These are phyloP conservation scores for Fusarium anthophilum DNA, from an alignment of 2,329 filamentous ascomycete species.

Conservation along the genomic window DNA sequence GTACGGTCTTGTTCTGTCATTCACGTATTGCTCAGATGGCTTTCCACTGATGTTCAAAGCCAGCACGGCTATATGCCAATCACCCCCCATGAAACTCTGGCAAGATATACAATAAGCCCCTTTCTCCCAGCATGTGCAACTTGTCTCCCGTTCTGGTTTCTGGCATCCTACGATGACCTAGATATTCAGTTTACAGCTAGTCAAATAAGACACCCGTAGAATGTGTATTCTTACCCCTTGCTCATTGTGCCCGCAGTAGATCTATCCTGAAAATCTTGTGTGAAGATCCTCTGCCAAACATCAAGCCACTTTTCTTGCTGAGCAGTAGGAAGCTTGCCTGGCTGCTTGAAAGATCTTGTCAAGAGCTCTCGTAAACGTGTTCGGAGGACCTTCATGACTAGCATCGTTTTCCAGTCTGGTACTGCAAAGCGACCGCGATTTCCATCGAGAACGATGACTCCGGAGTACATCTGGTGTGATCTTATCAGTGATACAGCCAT, in stretches of 20 bases:
- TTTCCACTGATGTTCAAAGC: not conserved
- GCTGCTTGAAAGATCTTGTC: slow-evolving; percentile 73
- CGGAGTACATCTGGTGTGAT: slow-evolving; percentile 75
- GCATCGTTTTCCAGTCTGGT: slow-evolving; percentile 88
- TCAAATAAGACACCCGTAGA: not conserved
- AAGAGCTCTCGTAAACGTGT: slow-evolving; percentile 79
- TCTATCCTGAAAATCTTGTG: slow-evolving; percentile 57
- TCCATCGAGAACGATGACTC: slow-evolving; percentile 86
- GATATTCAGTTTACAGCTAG: not conserved
- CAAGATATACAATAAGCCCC: not conserved
- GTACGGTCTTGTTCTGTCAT: not conserved
- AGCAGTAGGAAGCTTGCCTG: slow-evolving; percentile 68
- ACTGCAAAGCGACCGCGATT: slow-evolving; percentile 87
- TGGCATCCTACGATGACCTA: not conserved
- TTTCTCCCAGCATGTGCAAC: not conserved
- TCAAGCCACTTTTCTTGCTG: slow-evolving; percentile 80
- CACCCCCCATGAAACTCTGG: not conserved
- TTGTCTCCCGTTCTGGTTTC: not conserved
- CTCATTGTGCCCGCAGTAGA: slow-evolving; percentile 35
- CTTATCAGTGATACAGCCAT: not conserved
- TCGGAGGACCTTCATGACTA: slow-evolving; percentile 86
- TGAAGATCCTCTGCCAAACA: slow-evolving; percentile 76
- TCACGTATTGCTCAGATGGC: not conserved
- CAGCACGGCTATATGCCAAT: not conserved
- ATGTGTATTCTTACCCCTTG: slow-evolving; percentile 43